Conservation (phyloP, 2,329 filamentous ascomycete species). For the Penicillium hesseltinei region DNA sequence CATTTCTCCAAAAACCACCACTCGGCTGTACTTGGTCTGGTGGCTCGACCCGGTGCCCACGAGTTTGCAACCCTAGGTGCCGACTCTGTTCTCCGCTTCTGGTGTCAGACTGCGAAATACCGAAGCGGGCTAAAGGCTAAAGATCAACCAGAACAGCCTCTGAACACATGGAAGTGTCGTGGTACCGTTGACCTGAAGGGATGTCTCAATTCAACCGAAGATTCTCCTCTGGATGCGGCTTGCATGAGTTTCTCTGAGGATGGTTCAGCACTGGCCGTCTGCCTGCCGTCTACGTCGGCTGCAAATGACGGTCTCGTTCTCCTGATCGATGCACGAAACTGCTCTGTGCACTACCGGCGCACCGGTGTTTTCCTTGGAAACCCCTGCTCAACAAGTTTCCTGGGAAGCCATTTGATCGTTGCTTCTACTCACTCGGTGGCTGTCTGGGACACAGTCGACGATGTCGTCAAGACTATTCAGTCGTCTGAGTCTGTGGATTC, state of each 20-base stretch:
- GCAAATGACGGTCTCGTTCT: slow-evolving; percentile 63
- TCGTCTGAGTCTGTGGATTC: slow-evolving; percentile 44
- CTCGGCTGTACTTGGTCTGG: slow-evolving; percentile 67
- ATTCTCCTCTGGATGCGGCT: slow-evolving; percentile 52
- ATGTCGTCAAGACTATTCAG: slow-evolving; percentile 68
- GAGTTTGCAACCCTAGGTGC: slow-evolving; percentile 83
- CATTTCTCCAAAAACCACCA: slow-evolving; percentile 60
- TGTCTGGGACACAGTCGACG: slow-evolving; percentile 81
- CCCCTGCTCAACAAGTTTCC: slow-evolving; percentile 66
- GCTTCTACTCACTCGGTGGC: slow-evolving; percentile 66
- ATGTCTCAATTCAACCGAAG: slow-evolving; percentile 21
- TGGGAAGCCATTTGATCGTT: slow-evolving; percentile 71
- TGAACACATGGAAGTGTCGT: slow-evolving; percentile 73
- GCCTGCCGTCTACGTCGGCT: slow-evolving; percentile 40
- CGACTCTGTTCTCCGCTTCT: slow-evolving; percentile 74
- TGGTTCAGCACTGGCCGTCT: slow-evolving; percentile 74
- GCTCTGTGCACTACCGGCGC: slow-evolving; percentile 64
- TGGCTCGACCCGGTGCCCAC: slow-evolving; percentile 64
- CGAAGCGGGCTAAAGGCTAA: slow-evolving; percentile 66
- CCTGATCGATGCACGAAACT: slow-evolving; percentile 71
- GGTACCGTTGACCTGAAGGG: slow-evolving; percentile 52
- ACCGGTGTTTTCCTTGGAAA: slow-evolving; percentile 65
- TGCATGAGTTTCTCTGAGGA: slow-evolving; percentile 78
- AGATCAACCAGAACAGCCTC: slow-evolving; percentile 42
- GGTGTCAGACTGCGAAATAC: slow-evolving; percentile 70